These are phyloP conservation scores for Infundibulicybe gibba DNA, from an alignment of 768 basidiomycete genomes.

Conservation along the genomic window DNA sequence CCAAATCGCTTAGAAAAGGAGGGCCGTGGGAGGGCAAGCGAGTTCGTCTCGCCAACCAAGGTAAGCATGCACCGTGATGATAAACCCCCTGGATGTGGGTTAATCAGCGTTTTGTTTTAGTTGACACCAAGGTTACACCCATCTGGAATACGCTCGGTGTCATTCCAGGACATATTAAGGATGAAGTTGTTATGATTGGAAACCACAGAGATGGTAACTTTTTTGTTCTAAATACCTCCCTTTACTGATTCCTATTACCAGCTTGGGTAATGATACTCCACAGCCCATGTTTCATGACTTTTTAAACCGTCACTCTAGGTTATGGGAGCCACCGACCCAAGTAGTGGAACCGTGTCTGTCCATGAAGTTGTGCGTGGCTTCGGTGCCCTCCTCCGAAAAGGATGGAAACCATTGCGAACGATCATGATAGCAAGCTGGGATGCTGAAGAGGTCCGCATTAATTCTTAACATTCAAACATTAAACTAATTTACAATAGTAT, in stretches of 20 bases:
- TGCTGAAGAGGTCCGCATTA: conserved; percentile 48
- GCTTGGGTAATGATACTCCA: not conserved
- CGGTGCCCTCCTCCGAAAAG: conserved; percentile 43
- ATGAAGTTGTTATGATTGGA: conserved; percentile 68
- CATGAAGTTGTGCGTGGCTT: conserved; percentile 56
- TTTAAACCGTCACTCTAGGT: conserved; percentile 20
- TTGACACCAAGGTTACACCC: conserved; percentile 14
- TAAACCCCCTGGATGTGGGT: not conserved
- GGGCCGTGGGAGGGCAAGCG: conserved; percentile 34
- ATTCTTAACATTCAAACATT: conserved; percentile 13
- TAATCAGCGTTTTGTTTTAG: conserved; percentile 3
- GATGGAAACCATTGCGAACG: conserved; percentile 71
- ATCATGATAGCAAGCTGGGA: conserved; percentile 82
- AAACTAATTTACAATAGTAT: conserved; percentile 13
- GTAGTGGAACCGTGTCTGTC: conserved; percentile 52
- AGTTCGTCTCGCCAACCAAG: conserved; percentile 58
- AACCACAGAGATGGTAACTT: conserved; percentile 67
- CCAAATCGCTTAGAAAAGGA: conserved; percentile 42
- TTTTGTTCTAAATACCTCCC: not conserved
- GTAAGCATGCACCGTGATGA: conserved; percentile 17
- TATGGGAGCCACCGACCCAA: conserved; percentile 55
- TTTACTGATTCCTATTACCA: not conserved
- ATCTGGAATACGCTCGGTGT: conserved; percentile 7
- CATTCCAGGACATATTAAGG: conserved; percentile 59
- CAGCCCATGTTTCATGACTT: not conserved